Evolutionary conservation across 2,329 filamentous ascomycete genomes (phyloP).

Genomic region (Zarea fungicola): DNA sequence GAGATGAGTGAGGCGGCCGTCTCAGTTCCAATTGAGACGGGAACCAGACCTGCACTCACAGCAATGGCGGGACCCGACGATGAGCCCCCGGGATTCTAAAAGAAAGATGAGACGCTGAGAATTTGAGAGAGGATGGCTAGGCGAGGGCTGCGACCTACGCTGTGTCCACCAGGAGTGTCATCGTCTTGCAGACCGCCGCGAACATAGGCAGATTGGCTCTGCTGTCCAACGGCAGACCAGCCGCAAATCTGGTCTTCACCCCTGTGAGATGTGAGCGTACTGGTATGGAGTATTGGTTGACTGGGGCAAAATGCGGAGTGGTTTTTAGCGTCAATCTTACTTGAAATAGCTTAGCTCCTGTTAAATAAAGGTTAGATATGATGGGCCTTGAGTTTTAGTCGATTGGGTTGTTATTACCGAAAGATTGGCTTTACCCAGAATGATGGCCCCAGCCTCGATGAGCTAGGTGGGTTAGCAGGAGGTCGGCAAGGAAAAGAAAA

Average conservation of each 20-base stretch:
- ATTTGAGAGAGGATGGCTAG: neutral
- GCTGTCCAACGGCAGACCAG: conserved; percentile 21
- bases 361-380: neutral
- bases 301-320: neutral
- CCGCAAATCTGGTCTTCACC: conserved; percentile 12
- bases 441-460: conserved; percentile 15
- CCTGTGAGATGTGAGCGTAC: conserved; percentile 13
- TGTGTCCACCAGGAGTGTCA: conserved; percentile 15
- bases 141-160: conserved; percentile 10
- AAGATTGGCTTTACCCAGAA: conserved; percentile 24
- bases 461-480: neutral
- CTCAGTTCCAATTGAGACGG: conserved; percentile 25
- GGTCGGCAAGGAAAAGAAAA: neutral
- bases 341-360: conserved; percentile 11
- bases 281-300: conserved; percentile 6
- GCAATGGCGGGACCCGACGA: conserved; percentile 24
- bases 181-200: conserved; percentile 12
- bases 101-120: neutral
- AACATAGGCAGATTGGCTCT: conserved; percentile 22
- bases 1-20: conserved; percentile 22
- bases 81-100: conserved; percentile 22
- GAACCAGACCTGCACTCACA: conserved; percentile 22
- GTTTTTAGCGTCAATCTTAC: conserved; percentile 11
- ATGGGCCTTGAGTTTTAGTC: neutral
- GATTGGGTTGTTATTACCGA: conserved; percentile 16